These are phyloP conservation scores for Orychophragmus violaceus DNA, from an alignment of 345 rosid genomes.

Conservation along the genomic window DNA sequence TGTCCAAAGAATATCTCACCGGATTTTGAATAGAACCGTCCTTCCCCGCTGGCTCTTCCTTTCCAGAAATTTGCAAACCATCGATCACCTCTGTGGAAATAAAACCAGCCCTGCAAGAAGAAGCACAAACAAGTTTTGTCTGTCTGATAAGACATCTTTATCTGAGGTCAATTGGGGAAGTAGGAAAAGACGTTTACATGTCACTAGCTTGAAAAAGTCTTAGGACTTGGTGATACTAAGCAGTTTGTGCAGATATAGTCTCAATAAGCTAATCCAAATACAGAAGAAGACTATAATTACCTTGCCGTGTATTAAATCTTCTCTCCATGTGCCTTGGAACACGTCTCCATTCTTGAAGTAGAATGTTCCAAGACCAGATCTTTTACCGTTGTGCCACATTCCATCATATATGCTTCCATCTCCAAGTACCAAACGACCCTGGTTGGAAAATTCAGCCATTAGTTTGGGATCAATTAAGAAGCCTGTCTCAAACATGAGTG, in stretches of 20 bases:
- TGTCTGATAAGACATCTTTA: not conserved
- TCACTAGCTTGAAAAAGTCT: not conserved
- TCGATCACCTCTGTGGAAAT: constrained; percentile 78
- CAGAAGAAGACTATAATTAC: constrained; percentile 30
- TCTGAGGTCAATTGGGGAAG: not conserved
- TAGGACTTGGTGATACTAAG: not conserved
- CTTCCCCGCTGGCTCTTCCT: constrained; percentile 91
- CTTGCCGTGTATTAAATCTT: constrained; percentile 95
- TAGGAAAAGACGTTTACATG: not conserved
- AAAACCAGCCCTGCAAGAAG: constrained; percentile 79
- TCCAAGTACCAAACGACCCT: constrained; percentile 75
- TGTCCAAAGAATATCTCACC: constrained; percentile 81
- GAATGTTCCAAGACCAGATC: constrained; percentile 83
- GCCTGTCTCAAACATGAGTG: constrained; percentile 2
- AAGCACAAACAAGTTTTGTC: not conserved
- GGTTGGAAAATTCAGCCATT: constrained; percentile 17
- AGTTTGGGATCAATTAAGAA: constrained; percentile 12
- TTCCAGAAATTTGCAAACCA: constrained; percentile 99
- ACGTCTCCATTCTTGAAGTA: constrained; percentile 93
- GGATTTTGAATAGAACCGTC: constrained; percentile 83
- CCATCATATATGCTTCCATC: constrained; percentile 95
- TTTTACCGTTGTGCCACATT: constrained; percentile 88
- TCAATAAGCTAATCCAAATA: not conserved
- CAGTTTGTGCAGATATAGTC: not conserved
- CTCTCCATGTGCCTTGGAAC: constrained; percentile 98